A percentile compares a stretch with the other conserved stretches of the same genome.
Evolutionary conservation across 176 grass and related monocot species (phyloP).

Genomic region (Lolium multiflorum): DNA sequence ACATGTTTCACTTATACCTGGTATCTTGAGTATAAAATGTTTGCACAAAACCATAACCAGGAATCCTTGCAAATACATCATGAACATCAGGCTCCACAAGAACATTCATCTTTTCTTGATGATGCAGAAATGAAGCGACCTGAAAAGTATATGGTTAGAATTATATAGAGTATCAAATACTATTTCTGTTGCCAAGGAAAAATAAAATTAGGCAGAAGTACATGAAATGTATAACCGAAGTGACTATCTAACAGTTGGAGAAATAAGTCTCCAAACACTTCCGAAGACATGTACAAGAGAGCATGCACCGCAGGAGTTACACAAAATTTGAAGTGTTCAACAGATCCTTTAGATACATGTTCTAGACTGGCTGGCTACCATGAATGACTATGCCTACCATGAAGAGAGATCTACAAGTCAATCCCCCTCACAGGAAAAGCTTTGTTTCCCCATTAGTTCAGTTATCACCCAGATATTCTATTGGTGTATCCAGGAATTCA

Average conservation of each 20-base stretch:
- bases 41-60: constrained; percentile 99
- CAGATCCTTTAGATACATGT: constrained; percentile 7
- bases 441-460: constrained; percentile 11
- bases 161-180: constrained; percentile 23
- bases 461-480: constrained; percentile 15
- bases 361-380: background rate
- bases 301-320: background rate
- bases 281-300: constrained; percentile 18
- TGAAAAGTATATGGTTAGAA: constrained; percentile 44
- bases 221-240: constrained; percentile 3
- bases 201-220: constrained; percentile 24
- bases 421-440: background rate
- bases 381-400: constrained; percentile 24
- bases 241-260: constrained; percentile 16
- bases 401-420: constrained; percentile 3
- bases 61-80: constrained; percentile 98
- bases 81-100: constrained; percentile 99
- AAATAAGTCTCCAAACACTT: constrained; percentile 25
- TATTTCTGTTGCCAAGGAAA: constrained; percentile 28
- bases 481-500: background rate
- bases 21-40: constrained; percentile 98
- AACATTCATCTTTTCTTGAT: constrained; percentile 99
- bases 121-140: constrained; percentile 86
- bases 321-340: constrained; percentile 19
- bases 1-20: constrained; percentile 58